These are phyloP conservation scores for Sequoiadendron giganteum DNA, from an alignment of 75 land plant species.

Conservation along the genomic window DNA sequence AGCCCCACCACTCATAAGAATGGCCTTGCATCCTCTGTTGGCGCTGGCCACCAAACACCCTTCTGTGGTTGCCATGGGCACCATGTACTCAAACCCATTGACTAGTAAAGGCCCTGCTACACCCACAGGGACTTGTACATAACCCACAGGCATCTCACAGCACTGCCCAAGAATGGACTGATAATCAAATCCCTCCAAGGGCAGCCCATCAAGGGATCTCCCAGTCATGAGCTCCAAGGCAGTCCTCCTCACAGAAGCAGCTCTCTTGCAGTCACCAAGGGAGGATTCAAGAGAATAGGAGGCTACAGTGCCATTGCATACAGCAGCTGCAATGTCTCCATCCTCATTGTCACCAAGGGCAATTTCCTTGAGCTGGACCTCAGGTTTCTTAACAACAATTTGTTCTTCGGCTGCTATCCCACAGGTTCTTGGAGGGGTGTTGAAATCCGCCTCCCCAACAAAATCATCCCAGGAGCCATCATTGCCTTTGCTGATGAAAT, in stretches of 20 bases:
- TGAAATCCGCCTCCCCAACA: too few relatives aligned
- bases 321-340: too few relatives aligned
- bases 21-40: too few relatives aligned
- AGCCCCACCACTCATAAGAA: too few relatives aligned
- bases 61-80: conserved; percentile 90
- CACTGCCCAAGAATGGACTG: too few relatives aligned
- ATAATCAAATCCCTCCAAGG: too few relatives aligned
- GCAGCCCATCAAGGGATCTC: background rate
- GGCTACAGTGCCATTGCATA: too few relatives aligned
- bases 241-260: conserved; percentile 48
- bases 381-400: background rate
- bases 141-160: too few relatives aligned
- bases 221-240: conserved; percentile 53
- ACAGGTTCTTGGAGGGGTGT: too few relatives aligned
- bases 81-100: conserved; percentile 53
- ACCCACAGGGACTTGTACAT: too few relatives aligned
- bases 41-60: conserved; percentile 74
- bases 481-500: conserved; percentile 14
- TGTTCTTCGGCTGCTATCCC: background rate
- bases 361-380: conserved; percentile 12
- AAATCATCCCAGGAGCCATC: background rate
- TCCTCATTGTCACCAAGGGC: too few relatives aligned
- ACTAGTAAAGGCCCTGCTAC: conserved; percentile 24
- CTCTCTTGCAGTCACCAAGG: conserved; percentile 64
- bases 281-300: background rate